Evolutionary conservation across 1,139 yeast species (phyloP).

Genomic region (Kurtzmaniella natalensis): DNA sequence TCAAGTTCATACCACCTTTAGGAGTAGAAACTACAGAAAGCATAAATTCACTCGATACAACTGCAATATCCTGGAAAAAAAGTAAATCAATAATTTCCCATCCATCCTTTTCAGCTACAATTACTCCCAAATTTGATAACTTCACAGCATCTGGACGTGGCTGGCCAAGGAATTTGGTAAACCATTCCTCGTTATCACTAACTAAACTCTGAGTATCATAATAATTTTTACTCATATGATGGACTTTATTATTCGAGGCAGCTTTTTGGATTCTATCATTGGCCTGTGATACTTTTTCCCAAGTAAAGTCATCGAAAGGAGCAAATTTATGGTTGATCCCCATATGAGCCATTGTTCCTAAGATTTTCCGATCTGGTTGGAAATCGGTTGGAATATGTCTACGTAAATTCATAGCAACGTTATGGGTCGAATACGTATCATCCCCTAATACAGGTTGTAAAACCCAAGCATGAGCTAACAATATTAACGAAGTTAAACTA

Average conservation of each 20-base stretch:
- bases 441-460: conserved; percentile 27
- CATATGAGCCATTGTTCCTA: conserved; percentile 32
- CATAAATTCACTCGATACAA: conserved; percentile 34
- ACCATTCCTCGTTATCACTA: conserved; percentile 19
- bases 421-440: conserved; percentile 19
- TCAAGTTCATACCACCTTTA: conserved; percentile 33
- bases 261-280: conserved; percentile 17
- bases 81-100: conserved; percentile 30
- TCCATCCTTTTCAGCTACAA: conserved; percentile 8
- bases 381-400: conserved; percentile 18
- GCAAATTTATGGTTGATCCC: conserved; percentile 29
- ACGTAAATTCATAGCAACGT: conserved; percentile 34
- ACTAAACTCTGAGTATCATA: conserved; percentile 14
- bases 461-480: conserved; percentile 21
- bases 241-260: conserved; percentile 19
- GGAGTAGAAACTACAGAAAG: conserved; percentile 29
- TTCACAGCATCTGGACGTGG: conserved; percentile 32
- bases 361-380: conserved; percentile 21
- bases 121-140: conserved; percentile 37
- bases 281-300: conserved; percentile 29
- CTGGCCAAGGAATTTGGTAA: conserved; percentile 20
- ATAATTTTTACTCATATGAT: conserved; percentile 22
- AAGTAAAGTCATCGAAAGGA: conserved; percentile 28
- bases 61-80: conserved; percentile 37
- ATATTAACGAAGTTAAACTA: conserved; percentile 33